Percentiles rank a stretch among this genome's conserved stretches.
Conservation (phyloP, 2,329 filamentous ascomycete species). For the Tolypocladium album region DNA sequence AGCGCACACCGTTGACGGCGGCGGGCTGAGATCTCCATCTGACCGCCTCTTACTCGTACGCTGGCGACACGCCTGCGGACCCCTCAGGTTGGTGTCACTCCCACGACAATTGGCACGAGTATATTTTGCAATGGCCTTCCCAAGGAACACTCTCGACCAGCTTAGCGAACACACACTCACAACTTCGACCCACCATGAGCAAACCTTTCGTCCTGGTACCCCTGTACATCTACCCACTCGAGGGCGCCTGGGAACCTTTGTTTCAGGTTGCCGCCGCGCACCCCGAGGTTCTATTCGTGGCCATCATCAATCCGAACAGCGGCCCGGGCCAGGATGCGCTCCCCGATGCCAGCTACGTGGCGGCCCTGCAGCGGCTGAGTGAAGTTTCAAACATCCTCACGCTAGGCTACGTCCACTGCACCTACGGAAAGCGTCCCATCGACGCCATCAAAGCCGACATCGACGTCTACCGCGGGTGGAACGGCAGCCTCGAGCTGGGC, state of each 20-base stretch:
- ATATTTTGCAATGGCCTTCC: neutral
- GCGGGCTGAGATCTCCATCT: neutral
- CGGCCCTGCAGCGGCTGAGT: conserved; percentile 11
- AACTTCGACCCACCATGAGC: neutral
- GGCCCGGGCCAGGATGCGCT: conserved; percentile 14
- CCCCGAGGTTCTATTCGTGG: conserved; percentile 15
- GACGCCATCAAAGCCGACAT: conserved; percentile 24
- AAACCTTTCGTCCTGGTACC: conserved; percentile 16
- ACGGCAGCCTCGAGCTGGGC: conserved; percentile 24
- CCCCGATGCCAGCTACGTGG: conserved; percentile 17
- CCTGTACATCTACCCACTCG: conserved; percentile 21
- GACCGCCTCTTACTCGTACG: neutral
- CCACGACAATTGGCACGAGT: no score
- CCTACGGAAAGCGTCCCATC: conserved; percentile 13
- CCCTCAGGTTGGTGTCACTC: neutral
- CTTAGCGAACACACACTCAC: neutral
- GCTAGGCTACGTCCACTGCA: conserved; percentile 20
- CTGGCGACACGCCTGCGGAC: neutral
- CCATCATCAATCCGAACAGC: conserved; percentile 19
- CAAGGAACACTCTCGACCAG: neutral
- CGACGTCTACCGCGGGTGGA: conserved; percentile 32
- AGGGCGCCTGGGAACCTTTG: conserved; percentile 18
- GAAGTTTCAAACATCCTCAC: conserved; percentile 13
- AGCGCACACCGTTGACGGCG: neutral
- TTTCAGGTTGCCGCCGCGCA: conserved; percentile 10